phyloP scores from a whole-genome alignment of 305 asterid species.

The Withania somnifera region DNA sequence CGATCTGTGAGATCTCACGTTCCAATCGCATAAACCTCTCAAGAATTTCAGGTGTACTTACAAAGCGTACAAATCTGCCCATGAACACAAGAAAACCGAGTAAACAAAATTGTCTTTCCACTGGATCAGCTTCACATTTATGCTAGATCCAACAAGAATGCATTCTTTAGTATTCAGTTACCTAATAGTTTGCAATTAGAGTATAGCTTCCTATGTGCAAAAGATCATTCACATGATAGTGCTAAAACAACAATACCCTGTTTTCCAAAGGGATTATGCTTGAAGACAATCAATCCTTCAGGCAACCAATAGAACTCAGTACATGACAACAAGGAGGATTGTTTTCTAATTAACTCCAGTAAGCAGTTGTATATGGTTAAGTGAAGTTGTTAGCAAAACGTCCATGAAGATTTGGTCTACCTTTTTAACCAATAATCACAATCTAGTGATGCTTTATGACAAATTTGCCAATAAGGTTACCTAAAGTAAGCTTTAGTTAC shows the following conservation, averaged over 20 bases:
- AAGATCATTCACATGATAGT: background rate
- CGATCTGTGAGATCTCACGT: conserved; percentile 67
- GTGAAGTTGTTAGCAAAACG: background rate
- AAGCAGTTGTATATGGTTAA: background rate
- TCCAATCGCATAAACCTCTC: conserved; percentile 64
- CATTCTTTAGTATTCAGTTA: background rate
- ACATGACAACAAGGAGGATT: background rate
- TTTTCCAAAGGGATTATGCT: background rate
- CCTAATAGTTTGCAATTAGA: background rate
- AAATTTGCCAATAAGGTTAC: background rate
- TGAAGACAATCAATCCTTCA: background rate
- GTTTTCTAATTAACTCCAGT: background rate
- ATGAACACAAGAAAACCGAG: background rate
- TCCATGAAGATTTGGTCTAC: background rate
- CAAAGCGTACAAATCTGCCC: conserved; percentile 72
- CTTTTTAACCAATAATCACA: background rate
- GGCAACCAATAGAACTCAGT: background rate
- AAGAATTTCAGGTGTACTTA: conserved; percentile 79
- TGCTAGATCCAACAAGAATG: background rate
- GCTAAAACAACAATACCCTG: background rate
- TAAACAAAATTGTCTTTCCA: conserved; percentile 2
- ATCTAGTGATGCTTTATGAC: background rate
- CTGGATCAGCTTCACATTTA: background rate
- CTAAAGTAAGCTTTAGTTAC: background rate
- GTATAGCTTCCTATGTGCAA: background rate